phyloP scores from a whole-genome alignment of 2,329 filamentous ascomycete genomes.

The Epichloe baconii region DNA sequence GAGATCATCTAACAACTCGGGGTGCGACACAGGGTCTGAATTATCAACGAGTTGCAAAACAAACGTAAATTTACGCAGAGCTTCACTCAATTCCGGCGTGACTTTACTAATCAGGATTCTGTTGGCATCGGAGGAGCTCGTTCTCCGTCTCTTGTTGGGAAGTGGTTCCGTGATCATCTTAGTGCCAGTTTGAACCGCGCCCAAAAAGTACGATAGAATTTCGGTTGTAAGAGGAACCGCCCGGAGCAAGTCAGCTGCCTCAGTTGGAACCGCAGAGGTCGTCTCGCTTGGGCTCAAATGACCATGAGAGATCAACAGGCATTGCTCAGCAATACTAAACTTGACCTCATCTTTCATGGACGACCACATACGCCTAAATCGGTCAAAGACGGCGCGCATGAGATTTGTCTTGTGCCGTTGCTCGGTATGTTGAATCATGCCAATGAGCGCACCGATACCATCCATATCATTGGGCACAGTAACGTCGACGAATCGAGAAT shows the following conservation, averaged over 20 bases:
- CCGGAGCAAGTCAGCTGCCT: conserved; percentile 60
- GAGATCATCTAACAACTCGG: conserved; percentile 62
- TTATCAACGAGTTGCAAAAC: conserved; percentile 80
- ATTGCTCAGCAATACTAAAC: conserved; percentile 43
- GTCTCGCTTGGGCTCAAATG: conserved; percentile 19
- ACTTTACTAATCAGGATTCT: conserved; percentile 46
- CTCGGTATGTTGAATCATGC: conserved; percentile 29
- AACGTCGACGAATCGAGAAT: conserved; percentile 35
- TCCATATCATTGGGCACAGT: conserved; percentile 39
- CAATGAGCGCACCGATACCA: conserved; percentile 39
- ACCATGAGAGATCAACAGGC: conserved; percentile 49
- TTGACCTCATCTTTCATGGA: conserved; percentile 53
- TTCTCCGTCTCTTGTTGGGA: conserved; percentile 66
- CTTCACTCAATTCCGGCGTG: conserved; percentile 50
- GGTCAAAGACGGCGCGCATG: conserved; percentile 50
- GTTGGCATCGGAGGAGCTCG: conserved; percentile 57
- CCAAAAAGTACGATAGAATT: conserved; percentile 59
- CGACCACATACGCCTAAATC: conserved; percentile 60
- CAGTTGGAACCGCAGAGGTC: conserved; percentile 29
- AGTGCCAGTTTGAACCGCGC: conserved; percentile 59
- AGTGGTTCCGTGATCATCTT: conserved; percentile 60
- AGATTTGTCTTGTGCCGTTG: conserved; percentile 35
- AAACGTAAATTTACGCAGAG: conserved; percentile 67
- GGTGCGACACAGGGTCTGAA: conserved; percentile 61
- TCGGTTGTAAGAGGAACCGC: conserved; percentile 60